Evolutionary conservation across 2,329 filamentous ascomycete genomes (phyloP).

Genomic region (Hypoxylon sp.): DNA sequence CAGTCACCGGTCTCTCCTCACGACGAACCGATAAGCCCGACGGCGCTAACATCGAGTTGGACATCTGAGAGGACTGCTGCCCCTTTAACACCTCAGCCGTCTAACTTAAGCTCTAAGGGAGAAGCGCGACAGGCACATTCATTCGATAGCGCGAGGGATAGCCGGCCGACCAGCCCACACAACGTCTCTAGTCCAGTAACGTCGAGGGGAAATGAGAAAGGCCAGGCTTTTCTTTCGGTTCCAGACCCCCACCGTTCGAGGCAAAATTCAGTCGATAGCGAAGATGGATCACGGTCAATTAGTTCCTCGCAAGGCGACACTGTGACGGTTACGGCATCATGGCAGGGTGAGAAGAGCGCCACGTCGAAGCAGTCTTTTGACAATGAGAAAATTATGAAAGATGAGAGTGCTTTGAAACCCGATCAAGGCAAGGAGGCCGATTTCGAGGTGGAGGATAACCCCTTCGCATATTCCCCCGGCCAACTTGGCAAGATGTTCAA

Average conservation of each 20-base stretch:
- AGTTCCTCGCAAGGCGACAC: constrained; percentile 75
- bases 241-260: constrained; percentile 73
- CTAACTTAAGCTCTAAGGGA: constrained; percentile 50
- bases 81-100: constrained; percentile 41
- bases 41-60: constrained; percentile 51
- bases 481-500: constrained; percentile 90
- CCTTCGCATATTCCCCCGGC: constrained; percentile 87
- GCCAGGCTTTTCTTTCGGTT: constrained; percentile 74
- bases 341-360: constrained; percentile 56
- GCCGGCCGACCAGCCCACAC: constrained; percentile 78
- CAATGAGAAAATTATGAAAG: constrained; percentile 72
- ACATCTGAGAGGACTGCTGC: constrained; percentile 47
- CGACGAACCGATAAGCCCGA: constrained; percentile 53
- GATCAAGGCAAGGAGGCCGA: constrained; percentile 83
- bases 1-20: constrained; percentile 51
- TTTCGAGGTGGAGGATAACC: constrained; percentile 83
- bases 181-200: constrained; percentile 76
- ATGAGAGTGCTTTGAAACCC: constrained; percentile 78
- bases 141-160: constrained; percentile 74
- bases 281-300: constrained; percentile 71
- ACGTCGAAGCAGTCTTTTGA: constrained; percentile 56
- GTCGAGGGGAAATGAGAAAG: constrained; percentile 62
- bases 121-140: constrained; percentile 71
- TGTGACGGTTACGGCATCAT: constrained; percentile 67
- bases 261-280: constrained; percentile 79